Percentiles rank a stretch among this genome's conserved stretches.
These are phyloP conservation scores for Phytophthora vignae DNA, from an alignment of 352 stramenopile genomes.

Conservation along the genomic window DNA sequence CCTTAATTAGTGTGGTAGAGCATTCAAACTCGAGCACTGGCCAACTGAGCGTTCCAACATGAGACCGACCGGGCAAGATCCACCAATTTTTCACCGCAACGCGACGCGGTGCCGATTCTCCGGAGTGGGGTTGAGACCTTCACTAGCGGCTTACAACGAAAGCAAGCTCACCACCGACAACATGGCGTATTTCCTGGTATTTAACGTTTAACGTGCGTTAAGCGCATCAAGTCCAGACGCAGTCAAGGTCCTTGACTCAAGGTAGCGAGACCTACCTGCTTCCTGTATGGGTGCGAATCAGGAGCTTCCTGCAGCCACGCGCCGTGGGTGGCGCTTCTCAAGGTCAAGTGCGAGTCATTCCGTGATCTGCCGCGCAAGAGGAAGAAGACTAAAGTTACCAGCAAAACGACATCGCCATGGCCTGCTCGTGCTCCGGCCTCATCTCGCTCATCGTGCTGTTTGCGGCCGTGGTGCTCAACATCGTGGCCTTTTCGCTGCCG, in stretches of 20 bases:
- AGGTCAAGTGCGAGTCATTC: conserved; percentile 12
- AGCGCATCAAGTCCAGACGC: no score
- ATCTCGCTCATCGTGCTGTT: conserved; percentile 69
- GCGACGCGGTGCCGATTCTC: conserved; percentile 5
- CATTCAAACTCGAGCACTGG: conserved; percentile 4
- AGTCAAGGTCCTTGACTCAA: no score
- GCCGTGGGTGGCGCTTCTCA: no score
- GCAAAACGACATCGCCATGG: conserved; percentile 40
- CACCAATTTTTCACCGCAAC: conserved; percentile 21
- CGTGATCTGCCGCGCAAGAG: background rate
- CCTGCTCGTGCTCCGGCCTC: conserved; percentile 59
- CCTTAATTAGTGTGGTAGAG: conserved; percentile 23
- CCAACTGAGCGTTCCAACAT: conserved; percentile 8
- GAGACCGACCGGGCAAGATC: conserved; percentile 5
- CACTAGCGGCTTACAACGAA: background rate
- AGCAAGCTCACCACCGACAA: background rate
- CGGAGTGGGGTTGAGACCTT: background rate
- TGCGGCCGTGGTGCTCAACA: conserved; percentile 62
- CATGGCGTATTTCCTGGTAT: no score
- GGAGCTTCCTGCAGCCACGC: background rate
- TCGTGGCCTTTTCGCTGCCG: conserved; percentile 68
- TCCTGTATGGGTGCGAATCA: conserved; percentile 25
- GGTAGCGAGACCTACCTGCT: background rate
- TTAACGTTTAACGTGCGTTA: no score
- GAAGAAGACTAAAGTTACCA: background rate